Evolutionary conservation across 2,329 filamentous ascomycete species (phyloP).

Genomic region (Parastagonospora avenae): DNA sequence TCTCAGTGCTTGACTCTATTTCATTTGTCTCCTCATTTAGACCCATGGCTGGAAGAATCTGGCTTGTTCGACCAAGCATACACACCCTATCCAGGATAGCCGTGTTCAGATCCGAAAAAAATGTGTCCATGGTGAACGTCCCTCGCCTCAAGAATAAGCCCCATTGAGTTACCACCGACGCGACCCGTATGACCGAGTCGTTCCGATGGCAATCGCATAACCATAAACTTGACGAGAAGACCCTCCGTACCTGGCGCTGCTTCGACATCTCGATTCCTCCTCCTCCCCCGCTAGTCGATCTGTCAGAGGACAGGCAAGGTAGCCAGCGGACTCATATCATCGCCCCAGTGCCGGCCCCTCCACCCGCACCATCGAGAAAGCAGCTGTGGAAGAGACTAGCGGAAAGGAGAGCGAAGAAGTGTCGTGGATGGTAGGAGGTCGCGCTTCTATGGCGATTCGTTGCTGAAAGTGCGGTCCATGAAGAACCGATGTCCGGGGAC

Average conservation of each 20-base stretch:
- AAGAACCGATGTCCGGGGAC: constrained; percentile 89
- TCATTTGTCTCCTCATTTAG: constrained; percentile 85
- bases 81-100: constrained; percentile 40
- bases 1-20: constrained; percentile 99
- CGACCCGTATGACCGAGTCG: constrained; percentile 43
- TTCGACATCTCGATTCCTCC: constrained; percentile 34
- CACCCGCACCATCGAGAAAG: constrained; percentile 22
- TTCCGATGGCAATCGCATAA: constrained; percentile 86
- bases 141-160: constrained; percentile 99
- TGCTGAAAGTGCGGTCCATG: constrained; percentile 71
- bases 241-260: constrained; percentile 50
- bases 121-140: constrained; percentile 58
- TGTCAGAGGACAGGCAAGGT: constrained; percentile 30
- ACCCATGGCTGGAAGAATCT: constrained; percentile 58
- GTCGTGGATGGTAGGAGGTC: constrained; percentile 63
- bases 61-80: constrained; percentile 72
- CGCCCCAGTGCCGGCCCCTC: constrained; percentile 66
- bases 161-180: constrained; percentile 91
- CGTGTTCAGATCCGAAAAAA: constrained; percentile 53
- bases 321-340: constrained; percentile 85
- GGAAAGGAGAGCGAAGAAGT: constrained; percentile 56
- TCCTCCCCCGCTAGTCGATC: constrained; percentile 27
- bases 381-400: constrained; percentile 55
- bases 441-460: constrained; percentile 99
- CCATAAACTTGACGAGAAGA: constrained; percentile 91